phyloP scores from a whole-genome alignment of 2,329 filamentous ascomycete genomes.

The Exophiala bonariae region DNA sequence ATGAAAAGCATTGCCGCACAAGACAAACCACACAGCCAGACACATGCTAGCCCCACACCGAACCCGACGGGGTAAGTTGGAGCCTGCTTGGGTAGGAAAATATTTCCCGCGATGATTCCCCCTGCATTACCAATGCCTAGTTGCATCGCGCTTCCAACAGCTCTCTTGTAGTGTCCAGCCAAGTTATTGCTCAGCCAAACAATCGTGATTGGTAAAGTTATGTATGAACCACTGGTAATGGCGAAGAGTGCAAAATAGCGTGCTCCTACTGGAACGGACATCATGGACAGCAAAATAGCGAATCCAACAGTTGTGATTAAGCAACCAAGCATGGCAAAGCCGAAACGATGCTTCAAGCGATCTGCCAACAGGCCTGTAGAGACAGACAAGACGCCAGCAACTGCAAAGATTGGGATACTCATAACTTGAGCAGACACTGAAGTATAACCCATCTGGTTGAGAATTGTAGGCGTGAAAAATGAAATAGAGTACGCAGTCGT shows the following conservation, averaged over 20 bases:
- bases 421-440: slow-evolving; percentile 35
- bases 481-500: slow-evolving; percentile 33
- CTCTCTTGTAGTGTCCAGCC: slow-evolving; percentile 30
- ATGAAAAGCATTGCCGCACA: slow-evolving; percentile 34
- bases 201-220: slow-evolving; percentile 28
- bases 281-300: slow-evolving; percentile 31
- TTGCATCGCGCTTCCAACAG: slow-evolving; percentile 28
- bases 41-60: slow-evolving; percentile 35
- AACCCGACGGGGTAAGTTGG: slow-evolving; percentile 41
- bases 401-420: slow-evolving; percentile 36
- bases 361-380: slow-evolving; percentile 31
- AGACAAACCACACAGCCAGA: no score
- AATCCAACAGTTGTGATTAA: slow-evolving; percentile 34
- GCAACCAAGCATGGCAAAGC: slow-evolving; percentile 35
- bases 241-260: slow-evolving; percentile 31
- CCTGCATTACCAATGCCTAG: slow-evolving; percentile 30
- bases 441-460: slow-evolving; percentile 35
- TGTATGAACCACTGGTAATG: slow-evolving; percentile 31
- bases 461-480: slow-evolving; percentile 36
- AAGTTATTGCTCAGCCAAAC: slow-evolving; percentile 33
- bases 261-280: slow-evolving; percentile 21
- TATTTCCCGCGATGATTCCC: slow-evolving; percentile 38
- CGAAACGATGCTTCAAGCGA: slow-evolving; percentile 32
- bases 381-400: slow-evolving; percentile 30
- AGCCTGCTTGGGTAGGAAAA: slow-evolving; percentile 36